Percentiles rank a stretch among this genome's conserved stretches.
Conservation (phyloP, 805 yeast species). For the Candida verbasci region DNA sequence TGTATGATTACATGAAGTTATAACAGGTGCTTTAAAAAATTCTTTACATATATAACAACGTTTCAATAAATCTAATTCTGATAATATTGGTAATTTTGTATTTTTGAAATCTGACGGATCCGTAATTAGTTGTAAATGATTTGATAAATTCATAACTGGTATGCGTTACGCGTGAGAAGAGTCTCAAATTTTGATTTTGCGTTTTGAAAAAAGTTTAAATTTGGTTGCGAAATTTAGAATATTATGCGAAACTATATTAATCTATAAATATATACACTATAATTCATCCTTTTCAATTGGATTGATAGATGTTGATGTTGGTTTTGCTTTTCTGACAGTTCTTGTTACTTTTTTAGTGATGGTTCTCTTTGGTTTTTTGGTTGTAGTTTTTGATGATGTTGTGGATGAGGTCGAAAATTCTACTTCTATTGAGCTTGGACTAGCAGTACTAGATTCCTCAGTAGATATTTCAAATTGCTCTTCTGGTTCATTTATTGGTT, state of each 20-base stretch:
- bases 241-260: no score
- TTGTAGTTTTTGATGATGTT: not conserved
- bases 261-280: no score
- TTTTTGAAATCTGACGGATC: slow-evolving; percentile 72
- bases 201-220: no score
- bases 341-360: slow-evolving; percentile 10
- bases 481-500: not conserved
- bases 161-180: slow-evolving; percentile 1
- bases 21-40: slow-evolving; percentile 69
- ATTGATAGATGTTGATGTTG: slow-evolving; percentile 4
- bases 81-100: slow-evolving; percentile 51
- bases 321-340: slow-evolving; percentile 10
- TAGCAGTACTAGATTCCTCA: slow-evolving; percentile 2
- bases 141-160: not conserved
- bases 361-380: slow-evolving; percentile 1
- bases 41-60: slow-evolving; percentile 90
- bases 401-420: not conserved
- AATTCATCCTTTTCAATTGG: slow-evolving; percentile 12
- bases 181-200: not conserved
- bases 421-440: not conserved
- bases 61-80: slow-evolving; percentile 63
- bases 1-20: slow-evolving; percentile 82
- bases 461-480: not conserved
- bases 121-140: slow-evolving; percentile 28
- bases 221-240: no score